Evolutionary conservation across 371 early-diverging fungal genomes (phyloP).

Genomic region (Mortierella sp.): DNA sequence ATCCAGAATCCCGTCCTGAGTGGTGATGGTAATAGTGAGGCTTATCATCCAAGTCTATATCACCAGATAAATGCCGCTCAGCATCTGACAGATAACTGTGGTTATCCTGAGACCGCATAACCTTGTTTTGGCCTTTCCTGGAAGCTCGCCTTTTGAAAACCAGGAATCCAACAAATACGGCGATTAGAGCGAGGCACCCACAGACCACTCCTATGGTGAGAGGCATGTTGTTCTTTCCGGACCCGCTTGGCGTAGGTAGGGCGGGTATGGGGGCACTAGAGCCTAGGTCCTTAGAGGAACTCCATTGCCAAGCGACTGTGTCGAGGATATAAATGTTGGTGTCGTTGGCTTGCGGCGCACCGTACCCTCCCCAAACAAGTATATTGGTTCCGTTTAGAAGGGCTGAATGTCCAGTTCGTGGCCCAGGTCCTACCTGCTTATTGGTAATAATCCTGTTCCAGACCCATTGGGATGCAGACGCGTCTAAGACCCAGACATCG

Average conservation of each 20-base stretch:
- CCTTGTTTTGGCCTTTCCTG: slow-evolving; percentile 3
- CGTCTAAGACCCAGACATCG: slow-evolving; percentile 50
- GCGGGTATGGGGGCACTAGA: background rate
- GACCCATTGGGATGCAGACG: slow-evolving; percentile 24
- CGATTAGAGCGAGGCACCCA: slow-evolving; percentile 35
- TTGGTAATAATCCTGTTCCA: slow-evolving; percentile 50
- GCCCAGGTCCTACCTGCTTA: slow-evolving; percentile 42
- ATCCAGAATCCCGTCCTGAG: slow-evolving; percentile 40
- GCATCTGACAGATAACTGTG: slow-evolving; percentile 37
- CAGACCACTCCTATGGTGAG: slow-evolving; percentile 47
- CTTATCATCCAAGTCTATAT: slow-evolving; percentile 41
- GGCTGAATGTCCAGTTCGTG: slow-evolving; percentile 48
- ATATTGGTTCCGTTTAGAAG: slow-evolving; percentile 54
- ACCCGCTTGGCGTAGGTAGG: background rate
- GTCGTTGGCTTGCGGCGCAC: slow-evolving; percentile 23
- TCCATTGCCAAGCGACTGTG: slow-evolving; percentile 44
- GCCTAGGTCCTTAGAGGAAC: slow-evolving; percentile 18
- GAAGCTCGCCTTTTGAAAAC: slow-evolving; percentile 22
- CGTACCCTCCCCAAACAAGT: slow-evolving; percentile 55
- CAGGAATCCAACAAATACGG: slow-evolving; percentile 31
- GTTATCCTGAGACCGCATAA: slow-evolving; percentile 16
- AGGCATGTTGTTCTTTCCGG: slow-evolving; percentile 16
- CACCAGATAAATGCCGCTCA: slow-evolving; percentile 35
- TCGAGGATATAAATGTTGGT: slow-evolving; percentile 45
- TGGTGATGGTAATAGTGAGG: slow-evolving; percentile 40